Percentiles rank a stretch among this genome's conserved stretches.
phyloP scores from a whole-genome alignment of 768 basidiomycete species.

The Amanita muscaria region DNA sequence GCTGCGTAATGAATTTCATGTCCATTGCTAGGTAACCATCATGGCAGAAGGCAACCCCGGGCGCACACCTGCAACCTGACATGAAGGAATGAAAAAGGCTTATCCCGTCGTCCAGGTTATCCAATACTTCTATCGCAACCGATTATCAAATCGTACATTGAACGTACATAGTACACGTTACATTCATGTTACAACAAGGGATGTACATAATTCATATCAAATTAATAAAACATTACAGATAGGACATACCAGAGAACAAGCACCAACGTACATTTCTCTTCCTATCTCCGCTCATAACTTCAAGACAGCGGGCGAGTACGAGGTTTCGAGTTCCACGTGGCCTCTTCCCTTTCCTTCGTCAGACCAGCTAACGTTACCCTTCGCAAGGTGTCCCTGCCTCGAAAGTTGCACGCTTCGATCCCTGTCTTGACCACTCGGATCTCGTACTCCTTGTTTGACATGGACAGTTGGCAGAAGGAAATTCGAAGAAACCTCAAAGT shows the following conservation, averaged over 20 bases:
- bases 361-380: constrained; percentile 9
- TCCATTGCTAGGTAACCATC: neutral
- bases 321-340: constrained; percentile 2
- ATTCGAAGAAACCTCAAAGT: constrained; percentile 17
- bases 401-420: constrained; percentile 1
- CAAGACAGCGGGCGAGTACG: constrained; percentile 5
- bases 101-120: too few species aligned
- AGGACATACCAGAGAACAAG: too few species aligned
- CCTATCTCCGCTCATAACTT: neutral
- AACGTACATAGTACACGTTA: too few species aligned
- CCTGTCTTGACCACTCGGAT: constrained; percentile 7
- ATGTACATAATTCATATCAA: too few species aligned
- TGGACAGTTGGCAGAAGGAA: constrained; percentile 1
- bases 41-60: neutral
- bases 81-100: too few species aligned
- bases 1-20: neutral
- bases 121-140: too few species aligned
- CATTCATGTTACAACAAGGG: too few species aligned
- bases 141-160: too few species aligned
- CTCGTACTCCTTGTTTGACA: neutral
- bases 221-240: too few species aligned
- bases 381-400: neutral
- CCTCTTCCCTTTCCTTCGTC: constrained; percentile 5
- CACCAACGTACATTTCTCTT: too few species aligned
- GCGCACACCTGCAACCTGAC: too few species aligned